These are phyloP conservation scores for Ophiocordyceps camponoti-saundersi DNA, from an alignment of 2,329 filamentous ascomycete genomes.

Conservation along the genomic window DNA sequence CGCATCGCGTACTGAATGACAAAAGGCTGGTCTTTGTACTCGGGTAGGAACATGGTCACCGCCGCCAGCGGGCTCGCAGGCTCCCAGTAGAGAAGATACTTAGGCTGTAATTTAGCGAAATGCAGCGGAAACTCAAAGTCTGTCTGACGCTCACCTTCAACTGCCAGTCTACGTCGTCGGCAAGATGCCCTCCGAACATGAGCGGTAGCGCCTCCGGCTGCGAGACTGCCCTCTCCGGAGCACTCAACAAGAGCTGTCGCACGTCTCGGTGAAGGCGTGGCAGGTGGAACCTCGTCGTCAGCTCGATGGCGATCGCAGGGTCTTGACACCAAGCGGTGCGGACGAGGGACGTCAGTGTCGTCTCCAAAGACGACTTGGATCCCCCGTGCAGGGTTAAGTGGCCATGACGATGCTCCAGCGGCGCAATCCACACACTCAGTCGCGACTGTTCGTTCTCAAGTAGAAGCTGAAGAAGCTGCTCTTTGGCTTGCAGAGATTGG, in stretches of 20 bases:
- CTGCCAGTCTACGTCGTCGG: constrained; percentile 60
- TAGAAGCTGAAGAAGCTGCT: constrained; percentile 65
- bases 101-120: constrained; percentile 5
- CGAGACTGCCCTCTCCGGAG: constrained; percentile 64
- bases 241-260: constrained; percentile 62
- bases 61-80: constrained; percentile 86
- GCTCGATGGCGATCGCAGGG: constrained; percentile 73
- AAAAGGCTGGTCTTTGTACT: constrained; percentile 81
- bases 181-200: constrained; percentile 60
- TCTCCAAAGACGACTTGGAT: constrained; percentile 21
- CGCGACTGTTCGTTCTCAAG: constrained; percentile 73
- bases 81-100: constrained; percentile 87
- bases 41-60: constrained; percentile 81
- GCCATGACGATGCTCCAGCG: constrained; percentile 40
- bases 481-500: constrained; percentile 58
- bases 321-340: constrained; percentile 76
- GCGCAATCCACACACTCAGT: constrained; percentile 78
- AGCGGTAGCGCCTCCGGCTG: constrained; percentile 74
- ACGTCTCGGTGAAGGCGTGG: constrained; percentile 58
- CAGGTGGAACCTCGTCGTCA: constrained; percentile 64
- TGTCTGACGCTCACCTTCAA: constrained; percentile 46
- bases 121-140: background rate
- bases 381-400: constrained; percentile 21
- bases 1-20: constrained; percentile 95
- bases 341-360: constrained; percentile 45